phyloP scores from a whole-genome alignment of 345 rosid genomes.

The Heritiera littoralis region DNA sequence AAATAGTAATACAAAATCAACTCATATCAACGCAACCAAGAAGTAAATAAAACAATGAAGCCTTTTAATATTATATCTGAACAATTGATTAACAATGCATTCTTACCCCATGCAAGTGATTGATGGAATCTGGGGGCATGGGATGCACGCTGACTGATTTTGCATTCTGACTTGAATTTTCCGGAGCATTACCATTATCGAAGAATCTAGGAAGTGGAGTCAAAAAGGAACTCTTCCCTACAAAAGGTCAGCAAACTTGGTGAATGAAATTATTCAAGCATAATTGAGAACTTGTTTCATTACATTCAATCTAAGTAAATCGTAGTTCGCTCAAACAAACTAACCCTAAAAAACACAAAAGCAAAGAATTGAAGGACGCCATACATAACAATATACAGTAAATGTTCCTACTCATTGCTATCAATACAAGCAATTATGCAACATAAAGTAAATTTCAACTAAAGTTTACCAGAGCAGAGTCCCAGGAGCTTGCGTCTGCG shows the following conservation, averaged over 20 bases:
- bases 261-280: slow-evolving; percentile 20
- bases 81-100: background rate
- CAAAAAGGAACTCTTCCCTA: slow-evolving; percentile 61
- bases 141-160: slow-evolving; percentile 55
- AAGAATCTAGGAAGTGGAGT: slow-evolving; percentile 56
- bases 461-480: slow-evolving; percentile 76
- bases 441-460: slow-evolving; percentile 14
- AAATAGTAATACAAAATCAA: background rate
- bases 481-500: slow-evolving; percentile 88
- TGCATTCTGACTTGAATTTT: slow-evolving; percentile 37
- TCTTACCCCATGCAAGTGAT: slow-evolving; percentile 41
- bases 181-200: slow-evolving; percentile 40
- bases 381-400: background rate
- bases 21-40: background rate
- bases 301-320: background rate
- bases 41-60: background rate
- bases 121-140: slow-evolving; percentile 40
- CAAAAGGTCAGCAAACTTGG: slow-evolving; percentile 19
- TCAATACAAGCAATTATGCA: slow-evolving; percentile 18
- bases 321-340: background rate
- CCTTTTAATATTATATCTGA: background rate
- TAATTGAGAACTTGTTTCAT: background rate
- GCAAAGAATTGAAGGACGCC: slow-evolving; percentile 1
- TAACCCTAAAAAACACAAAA: background rate
- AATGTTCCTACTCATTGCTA: background rate